Conservation (phyloP, 2,329 filamentous ascomycete genomes). For the Aspergillus amoenus region DNA sequence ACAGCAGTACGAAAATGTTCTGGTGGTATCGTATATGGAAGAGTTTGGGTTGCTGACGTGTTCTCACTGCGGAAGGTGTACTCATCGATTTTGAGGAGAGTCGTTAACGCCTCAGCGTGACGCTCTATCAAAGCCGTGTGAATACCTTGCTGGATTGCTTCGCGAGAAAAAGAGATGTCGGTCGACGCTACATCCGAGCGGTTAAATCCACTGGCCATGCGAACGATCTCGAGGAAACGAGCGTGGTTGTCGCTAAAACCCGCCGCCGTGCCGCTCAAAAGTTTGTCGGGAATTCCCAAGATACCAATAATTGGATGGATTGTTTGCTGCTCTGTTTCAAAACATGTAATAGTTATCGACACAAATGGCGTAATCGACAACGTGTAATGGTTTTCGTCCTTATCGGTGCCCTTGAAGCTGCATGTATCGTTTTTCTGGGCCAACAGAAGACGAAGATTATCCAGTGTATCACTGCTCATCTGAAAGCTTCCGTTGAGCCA, state of each 20-base stretch:
- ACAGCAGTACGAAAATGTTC: conserved; percentile 37
- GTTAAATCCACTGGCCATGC: conserved; percentile 28
- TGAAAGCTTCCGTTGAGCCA: conserved; percentile 30
- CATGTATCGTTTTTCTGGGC: conserved; percentile 14
- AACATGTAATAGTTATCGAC: conserved; percentile 20
- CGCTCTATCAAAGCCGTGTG: conserved; percentile 36
- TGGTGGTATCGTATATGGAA: conserved; percentile 29
- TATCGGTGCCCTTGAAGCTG: conserved; percentile 20
- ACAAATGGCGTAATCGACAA: conserved; percentile 22
- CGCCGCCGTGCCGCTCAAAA: conserved; percentile 16
- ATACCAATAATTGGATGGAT: conserved; percentile 21
- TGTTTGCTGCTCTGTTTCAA: conserved; percentile 6
- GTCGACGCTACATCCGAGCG: conserved; percentile 12
- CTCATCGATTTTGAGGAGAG: conserved; percentile 42
- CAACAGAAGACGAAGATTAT: conserved; percentile 23
- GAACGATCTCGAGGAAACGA: conserved; percentile 37
- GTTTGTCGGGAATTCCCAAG: conserved; percentile 18
- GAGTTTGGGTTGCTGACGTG: background rate
- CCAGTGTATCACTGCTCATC: conserved; percentile 21
- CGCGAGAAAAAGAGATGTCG: conserved; percentile 28
- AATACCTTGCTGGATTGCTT: conserved; percentile 40
- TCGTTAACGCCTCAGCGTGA: conserved; percentile 31
- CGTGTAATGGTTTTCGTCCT: conserved; percentile 16
- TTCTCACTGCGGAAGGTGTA: conserved; percentile 22
- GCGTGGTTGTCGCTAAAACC: conserved; percentile 33